Conservation (phyloP, 2,329 filamentous ascomycete genomes). For the Fusarium nematophilum region DNA sequence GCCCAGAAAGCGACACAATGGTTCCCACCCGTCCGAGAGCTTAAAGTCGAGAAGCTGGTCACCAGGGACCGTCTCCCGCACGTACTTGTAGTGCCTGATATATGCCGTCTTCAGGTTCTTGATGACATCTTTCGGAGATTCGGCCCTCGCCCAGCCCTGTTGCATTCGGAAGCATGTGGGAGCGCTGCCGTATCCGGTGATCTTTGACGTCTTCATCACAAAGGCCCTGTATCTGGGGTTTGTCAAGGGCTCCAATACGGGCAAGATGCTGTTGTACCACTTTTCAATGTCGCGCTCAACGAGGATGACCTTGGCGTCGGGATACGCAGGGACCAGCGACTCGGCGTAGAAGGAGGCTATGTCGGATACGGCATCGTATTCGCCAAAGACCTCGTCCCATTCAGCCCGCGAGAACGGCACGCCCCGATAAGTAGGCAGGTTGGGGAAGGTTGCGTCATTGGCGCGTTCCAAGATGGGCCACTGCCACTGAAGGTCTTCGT, state of each 20-base stretch:
- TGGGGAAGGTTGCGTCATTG: slow-evolving; percentile 21
- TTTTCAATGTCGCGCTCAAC: slow-evolving; percentile 43
- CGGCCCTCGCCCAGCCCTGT: slow-evolving; percentile 20
- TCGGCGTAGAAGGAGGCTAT: slow-evolving; percentile 37
- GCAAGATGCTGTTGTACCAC: slow-evolving; percentile 42
- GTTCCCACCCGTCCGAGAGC: slow-evolving; percentile 47
- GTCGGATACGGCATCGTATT: slow-evolving; percentile 44
- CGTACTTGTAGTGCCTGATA: slow-evolving; percentile 41
- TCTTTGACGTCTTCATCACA: background rate
- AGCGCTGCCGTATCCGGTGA: slow-evolving; percentile 2
- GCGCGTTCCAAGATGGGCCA: slow-evolving; percentile 27
- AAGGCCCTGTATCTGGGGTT: background rate
- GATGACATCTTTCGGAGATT: background rate
- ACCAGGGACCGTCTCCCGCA: slow-evolving; percentile 37
- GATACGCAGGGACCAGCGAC: slow-evolving; percentile 44
- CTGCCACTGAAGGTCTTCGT: slow-evolving; percentile 16
- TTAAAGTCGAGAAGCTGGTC: slow-evolving; percentile 46
- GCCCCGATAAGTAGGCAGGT: slow-evolving; percentile 33
- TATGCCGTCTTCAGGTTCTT: slow-evolving; percentile 36
- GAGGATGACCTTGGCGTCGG: slow-evolving; percentile 46
- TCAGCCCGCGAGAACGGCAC: slow-evolving; percentile 26
- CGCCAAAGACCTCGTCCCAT: slow-evolving; percentile 42
- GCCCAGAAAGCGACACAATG: slow-evolving; percentile 49
- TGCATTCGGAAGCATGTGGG: slow-evolving; percentile 17
- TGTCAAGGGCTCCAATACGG: background rate